These are phyloP conservation scores for Ceratopteris richardii DNA, from an alignment of 75 land plant species.

Conservation along the genomic window DNA sequence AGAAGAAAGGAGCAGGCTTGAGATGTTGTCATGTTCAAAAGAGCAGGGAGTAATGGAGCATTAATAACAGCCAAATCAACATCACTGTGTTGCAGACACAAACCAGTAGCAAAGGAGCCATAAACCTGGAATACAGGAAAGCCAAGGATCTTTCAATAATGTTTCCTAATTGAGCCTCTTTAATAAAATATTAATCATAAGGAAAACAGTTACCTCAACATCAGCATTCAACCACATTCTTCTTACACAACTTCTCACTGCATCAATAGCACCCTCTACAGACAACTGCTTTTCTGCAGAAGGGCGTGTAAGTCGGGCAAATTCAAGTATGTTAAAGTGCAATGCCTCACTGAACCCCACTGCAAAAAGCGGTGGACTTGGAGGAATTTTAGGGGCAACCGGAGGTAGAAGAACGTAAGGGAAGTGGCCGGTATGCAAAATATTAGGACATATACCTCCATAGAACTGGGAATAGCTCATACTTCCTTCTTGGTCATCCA, in stretches of 20 bases:
- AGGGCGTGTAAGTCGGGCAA: constrained; percentile 28
- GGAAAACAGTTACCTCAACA: constrained; percentile 24
- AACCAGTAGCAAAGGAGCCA: constrained; percentile 42
- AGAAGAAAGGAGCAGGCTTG: constrained; percentile 13
- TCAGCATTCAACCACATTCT: constrained; percentile 30
- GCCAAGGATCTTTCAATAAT: background rate
- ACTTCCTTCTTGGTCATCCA: background rate
- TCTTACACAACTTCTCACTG: constrained; percentile 27
- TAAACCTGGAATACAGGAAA: constrained; percentile 22
- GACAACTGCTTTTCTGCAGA: constrained; percentile 14
- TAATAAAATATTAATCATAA: background rate
- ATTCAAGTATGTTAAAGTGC: constrained; percentile 34
- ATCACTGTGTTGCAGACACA: constrained; percentile 43
- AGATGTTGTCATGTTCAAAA: constrained; percentile 5
- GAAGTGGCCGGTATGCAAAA: background rate
- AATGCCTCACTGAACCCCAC: constrained; percentile 18
- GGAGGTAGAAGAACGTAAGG: background rate
- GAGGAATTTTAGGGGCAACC: background rate
- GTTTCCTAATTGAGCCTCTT: background rate
- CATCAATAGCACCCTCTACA: constrained; percentile 32
- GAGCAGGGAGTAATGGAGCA: constrained; percentile 9
- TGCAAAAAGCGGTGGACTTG: background rate
- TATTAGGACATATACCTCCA: background rate
- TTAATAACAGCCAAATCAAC: constrained; percentile 37
- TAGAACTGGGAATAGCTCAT: background rate